Conservation (phyloP, 768 basidiomycete genomes). For the Gloeostereum incarnatum region DNA sequence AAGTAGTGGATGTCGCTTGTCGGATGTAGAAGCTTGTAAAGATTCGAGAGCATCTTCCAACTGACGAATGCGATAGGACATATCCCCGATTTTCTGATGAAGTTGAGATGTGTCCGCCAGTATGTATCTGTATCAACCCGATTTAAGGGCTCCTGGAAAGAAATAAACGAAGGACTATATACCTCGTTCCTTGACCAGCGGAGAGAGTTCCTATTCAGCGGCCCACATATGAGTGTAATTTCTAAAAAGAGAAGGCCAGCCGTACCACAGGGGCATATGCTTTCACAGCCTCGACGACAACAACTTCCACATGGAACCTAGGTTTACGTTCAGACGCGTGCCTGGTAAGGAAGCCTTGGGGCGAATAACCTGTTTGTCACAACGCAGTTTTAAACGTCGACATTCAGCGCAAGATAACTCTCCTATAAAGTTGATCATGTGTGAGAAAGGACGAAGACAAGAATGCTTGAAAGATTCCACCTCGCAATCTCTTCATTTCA, state of each 20-base stretch:
- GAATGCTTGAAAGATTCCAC: constrained; percentile 12
- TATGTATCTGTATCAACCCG: constrained; percentile 36
- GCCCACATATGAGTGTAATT: background rate
- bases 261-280: constrained; percentile 54
- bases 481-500: constrained; percentile 38
- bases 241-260: background rate
- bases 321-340: background rate
- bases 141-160: background rate
- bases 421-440: constrained; percentile 19
- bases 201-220: constrained; percentile 30
- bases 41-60: constrained; percentile 61
- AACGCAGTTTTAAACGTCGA: constrained; percentile 38
- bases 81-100: constrained; percentile 55
- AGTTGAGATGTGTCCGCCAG: constrained; percentile 59
- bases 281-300: constrained; percentile 49
- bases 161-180: constrained; percentile 6
- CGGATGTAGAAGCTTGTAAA: constrained; percentile 46
- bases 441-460: background rate
- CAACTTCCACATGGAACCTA: constrained; percentile 40
- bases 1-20: constrained; percentile 51
- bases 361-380: constrained; percentile 30
- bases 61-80: constrained; percentile 60
- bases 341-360: background rate
- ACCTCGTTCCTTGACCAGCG: constrained; percentile 43
- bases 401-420: constrained; percentile 49